Base-by-base conservation (phyloP, 345 rosid species). In the Raphanus raphanistrum region DNA sequence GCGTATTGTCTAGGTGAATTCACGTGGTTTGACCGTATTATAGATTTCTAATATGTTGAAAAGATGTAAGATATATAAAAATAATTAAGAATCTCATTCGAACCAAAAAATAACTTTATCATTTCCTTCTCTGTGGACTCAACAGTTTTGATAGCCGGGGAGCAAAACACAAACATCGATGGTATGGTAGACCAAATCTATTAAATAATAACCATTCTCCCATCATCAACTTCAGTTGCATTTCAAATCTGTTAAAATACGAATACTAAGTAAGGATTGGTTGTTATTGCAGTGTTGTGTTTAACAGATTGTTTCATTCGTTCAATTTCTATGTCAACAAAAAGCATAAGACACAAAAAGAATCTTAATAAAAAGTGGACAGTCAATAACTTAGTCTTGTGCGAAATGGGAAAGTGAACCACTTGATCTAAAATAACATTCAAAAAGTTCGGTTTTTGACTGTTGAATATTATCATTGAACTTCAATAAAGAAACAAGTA, bases 381-480 rank as follows among this genome's bases (percentile, higher is more conserved):
- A 59, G 17, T 5, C 52, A 9, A 68, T 68, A 62, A 62, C 69
- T 76, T 62, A 61, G 64, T 4, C 11, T 54, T 16, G 2, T 54
- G 4, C 59, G 21, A 43, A 76, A 70, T 54, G 63, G 32, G 72
- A 71, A 62, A 57, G 67, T 64, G 72, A 36, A 25, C 0, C 36
- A 29, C 58, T 41, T 72, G 72, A 78, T 25, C 4, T 70, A 12
- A 63, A 9, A 71, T 13, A 43, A 72, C 63, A 72, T 66, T 78
- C 77, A 78, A 78, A 78, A 78, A 78, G 81, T 78, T 68, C 68
- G 6, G 72, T 66, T 58, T 78, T 78, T 72, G 77, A 78, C 77
- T 66, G 63, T 78, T 78, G 81, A 78, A 72, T 41, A 66, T 43
- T 66, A 72, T 43, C 73, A 58, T 15, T 29, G 26, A 54, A 65